Percentiles rank a stretch among this genome's conserved stretches.
These are phyloP conservation scores for Mortierella sp. DNA, from an alignment of 371 early-diverging fungal species.

Conservation along the genomic window DNA sequence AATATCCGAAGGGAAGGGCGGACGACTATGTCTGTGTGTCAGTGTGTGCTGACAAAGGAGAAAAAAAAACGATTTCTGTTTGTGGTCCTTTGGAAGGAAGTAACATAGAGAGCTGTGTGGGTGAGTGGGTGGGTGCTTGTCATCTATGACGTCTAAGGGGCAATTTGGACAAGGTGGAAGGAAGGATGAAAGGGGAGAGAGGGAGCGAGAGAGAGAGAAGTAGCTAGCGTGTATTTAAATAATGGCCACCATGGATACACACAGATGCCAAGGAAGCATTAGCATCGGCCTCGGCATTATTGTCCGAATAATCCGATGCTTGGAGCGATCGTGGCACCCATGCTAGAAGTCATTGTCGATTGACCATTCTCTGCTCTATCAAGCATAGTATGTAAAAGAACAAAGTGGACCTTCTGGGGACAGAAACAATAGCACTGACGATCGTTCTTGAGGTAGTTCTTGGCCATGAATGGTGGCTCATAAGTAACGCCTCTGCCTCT, in stretches of 20 bases:
- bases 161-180: neutral
- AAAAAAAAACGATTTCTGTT: neutral
- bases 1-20: neutral
- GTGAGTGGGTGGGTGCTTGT: neutral
- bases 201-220: neutral
- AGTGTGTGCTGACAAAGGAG: neutral
- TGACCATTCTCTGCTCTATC: too few relatives aligned
- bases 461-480: neutral
- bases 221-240: neutral
- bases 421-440: too few relatives aligned
- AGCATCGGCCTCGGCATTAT: too few relatives aligned
- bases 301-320: too few relatives aligned
- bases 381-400: too few relatives aligned
- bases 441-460: neutral
- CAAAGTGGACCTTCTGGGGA: too few relatives aligned
- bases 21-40: neutral
- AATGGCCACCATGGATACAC: constrained; percentile 1
- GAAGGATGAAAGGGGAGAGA: neutral
- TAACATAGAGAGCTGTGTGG: neutral
- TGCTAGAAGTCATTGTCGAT: too few relatives aligned
- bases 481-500: neutral
- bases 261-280: too few relatives aligned
- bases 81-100: neutral
- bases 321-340: too few relatives aligned
- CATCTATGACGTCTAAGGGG: constrained; percentile 6